Percentiles rank a stretch among this genome's conserved stretches.
phyloP scores from a whole-genome alignment of 1,284 basidiomycete genomes.

The Macrocystidia cucumis region DNA sequence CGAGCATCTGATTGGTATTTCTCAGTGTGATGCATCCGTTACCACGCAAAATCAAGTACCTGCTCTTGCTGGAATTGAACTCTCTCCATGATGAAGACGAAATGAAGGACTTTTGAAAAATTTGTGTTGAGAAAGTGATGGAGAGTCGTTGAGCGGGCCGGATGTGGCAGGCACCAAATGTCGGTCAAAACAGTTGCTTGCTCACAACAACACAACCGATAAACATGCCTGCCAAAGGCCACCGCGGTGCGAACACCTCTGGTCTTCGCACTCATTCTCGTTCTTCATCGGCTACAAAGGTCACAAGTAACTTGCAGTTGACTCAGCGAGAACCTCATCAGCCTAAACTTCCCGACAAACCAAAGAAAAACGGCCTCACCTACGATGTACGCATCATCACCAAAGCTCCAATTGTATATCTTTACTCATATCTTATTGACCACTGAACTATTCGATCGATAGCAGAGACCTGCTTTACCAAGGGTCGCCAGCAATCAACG shows the following conservation, averaged over 20 bases:
- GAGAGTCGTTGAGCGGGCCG: conserved; percentile 2
- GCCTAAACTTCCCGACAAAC: conserved; percentile 38
- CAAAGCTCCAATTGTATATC: no score
- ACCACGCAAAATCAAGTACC: no score
- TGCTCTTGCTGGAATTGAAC: conserved; percentile 95
- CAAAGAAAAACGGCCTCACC: conserved; percentile 36
- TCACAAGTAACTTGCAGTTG: conserved; percentile 52
- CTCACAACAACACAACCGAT: no score
- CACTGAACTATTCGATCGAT: no score
- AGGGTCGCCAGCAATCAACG: conserved; percentile 43
- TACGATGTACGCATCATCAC: conserved; percentile 32
- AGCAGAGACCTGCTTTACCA: conserved; percentile 29
- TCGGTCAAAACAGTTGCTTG: neutral
- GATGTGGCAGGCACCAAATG: neutral
- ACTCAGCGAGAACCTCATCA: conserved; percentile 51
- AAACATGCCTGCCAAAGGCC: conserved; percentile 39
- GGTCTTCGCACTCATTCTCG: conserved; percentile 54
- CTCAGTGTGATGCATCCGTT: neutral
- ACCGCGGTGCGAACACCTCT: conserved; percentile 31
- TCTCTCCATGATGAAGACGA: conserved; percentile 65
- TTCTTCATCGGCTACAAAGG: conserved; percentile 49
- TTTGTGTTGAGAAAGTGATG: neutral
- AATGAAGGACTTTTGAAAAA: conserved; percentile 2
- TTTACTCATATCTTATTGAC: conserved; percentile 7
- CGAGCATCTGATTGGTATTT: conserved; percentile 65